Conservation (phyloP, 306 rosid species). For the Canavalia gladiata region DNA sequence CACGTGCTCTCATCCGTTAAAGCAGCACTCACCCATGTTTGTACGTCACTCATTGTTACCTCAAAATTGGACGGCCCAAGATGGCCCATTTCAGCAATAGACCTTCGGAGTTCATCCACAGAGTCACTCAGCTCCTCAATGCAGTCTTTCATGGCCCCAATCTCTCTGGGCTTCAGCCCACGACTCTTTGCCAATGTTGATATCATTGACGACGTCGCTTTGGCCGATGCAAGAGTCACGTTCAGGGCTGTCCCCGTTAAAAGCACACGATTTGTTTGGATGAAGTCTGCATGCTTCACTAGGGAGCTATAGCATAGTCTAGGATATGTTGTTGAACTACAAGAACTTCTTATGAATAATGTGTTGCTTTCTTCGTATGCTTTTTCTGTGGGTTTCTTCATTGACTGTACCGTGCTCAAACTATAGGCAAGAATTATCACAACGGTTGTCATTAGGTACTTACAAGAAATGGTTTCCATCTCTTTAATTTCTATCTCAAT, state of each 20-base stretch:
- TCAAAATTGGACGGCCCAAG: constrained; percentile 48
- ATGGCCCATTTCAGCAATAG: constrained; percentile 63
- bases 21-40: constrained; percentile 88
- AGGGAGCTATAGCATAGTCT: constrained; percentile 72
- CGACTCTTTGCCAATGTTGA: constrained; percentile 46
- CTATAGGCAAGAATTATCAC: constrained; percentile 22
- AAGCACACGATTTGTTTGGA: constrained; percentile 63
- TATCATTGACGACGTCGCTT: constrained; percentile 56
- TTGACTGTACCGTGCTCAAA: constrained; percentile 9
- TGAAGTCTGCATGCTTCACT: constrained; percentile 60
- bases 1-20: constrained; percentile 78
- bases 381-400: background rate
- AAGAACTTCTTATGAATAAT: constrained; percentile 73
- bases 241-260: constrained; percentile 67
- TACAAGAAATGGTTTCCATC: constrained; percentile 50
- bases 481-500: background rate
- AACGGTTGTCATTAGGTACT: constrained; percentile 39
- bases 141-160: constrained; percentile 75
- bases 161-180: constrained; percentile 57
- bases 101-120: constrained; percentile 60
- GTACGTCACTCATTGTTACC: constrained; percentile 60
- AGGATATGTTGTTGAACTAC: constrained; percentile 72
- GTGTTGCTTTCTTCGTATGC: constrained; percentile 48
- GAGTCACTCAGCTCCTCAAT: constrained; percentile 71
- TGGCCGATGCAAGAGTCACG: constrained; percentile 65